Evolutionary conservation across 2,329 filamentous ascomycete species (phyloP), one percentile per base, ranked within the genome.

Genomic region (Decorospora gaudefroyi): DNA sequence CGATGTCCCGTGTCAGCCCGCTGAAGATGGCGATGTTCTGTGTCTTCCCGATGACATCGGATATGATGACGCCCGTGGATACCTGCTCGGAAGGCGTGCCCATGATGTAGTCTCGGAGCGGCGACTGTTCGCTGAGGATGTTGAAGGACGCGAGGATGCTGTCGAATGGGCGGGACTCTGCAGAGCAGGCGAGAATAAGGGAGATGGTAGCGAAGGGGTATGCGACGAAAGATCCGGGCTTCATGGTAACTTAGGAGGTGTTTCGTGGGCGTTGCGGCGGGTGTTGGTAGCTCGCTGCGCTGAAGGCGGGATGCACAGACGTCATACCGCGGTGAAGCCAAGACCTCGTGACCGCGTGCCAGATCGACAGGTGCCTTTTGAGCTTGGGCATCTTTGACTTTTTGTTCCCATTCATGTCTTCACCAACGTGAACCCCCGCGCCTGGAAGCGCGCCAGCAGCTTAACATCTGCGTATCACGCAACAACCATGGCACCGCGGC

Each of bases 11-110:
- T 4, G 86, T 85, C 62, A 95, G 83, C 28, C 84, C 84, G 19
- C 89, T 87, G 72, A 96, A 97, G 57, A 91, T 85, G 53, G 89
- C 90, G 65, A 96, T 87, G 49, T 49, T 81, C 57, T 87, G 84
- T 42, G 89, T 84, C 55, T 85, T 85, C 26, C 87, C 86, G 54
- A 96, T 84, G 22, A 96, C 85, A 70, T 97, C 92, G 28, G 86
- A 87, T 42, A 97, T 82, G 49, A 89, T 82, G 21, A 92, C 80
- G 19, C 66, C 68, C 6, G 64, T 61, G 0, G 63, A 64, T 6
- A 65, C 59, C 17, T 67, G 65, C 26, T 51, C 60, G 6, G 62
- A 41, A 6, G 61, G 56, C 15, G 62, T 53, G 46, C 46, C 38
- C 68, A 70, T 69, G 33, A 51, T 56, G 46, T 50, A 49, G 38